phyloP scores from a whole-genome alignment of 768 basidiomycete genomes.

The Pholiota microspora region DNA sequence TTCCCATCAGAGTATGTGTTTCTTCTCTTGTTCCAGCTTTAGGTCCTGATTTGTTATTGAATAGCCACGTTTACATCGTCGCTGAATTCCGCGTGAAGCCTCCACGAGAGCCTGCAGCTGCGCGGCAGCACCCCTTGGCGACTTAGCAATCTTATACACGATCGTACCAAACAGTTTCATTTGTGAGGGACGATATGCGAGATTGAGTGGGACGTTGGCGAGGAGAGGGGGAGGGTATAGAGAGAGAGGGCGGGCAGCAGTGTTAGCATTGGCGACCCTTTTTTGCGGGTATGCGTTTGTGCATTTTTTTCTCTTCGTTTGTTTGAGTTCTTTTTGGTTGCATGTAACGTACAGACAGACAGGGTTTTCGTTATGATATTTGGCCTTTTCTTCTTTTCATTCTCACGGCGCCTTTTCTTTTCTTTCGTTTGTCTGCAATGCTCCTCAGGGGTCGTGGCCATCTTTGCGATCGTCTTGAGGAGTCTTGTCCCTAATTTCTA shows the following conservation, averaged over 20 bases:
- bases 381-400: conserved; percentile 14
- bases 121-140: conserved; percentile 9
- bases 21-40: neutral
- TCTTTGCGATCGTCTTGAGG: neutral
- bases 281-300: conserved; percentile 15
- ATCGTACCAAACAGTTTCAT: neutral
- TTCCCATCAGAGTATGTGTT: conserved; percentile 92
- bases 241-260: neutral
- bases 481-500: neutral
- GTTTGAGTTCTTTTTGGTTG: conserved; percentile 9
- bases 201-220: conserved; percentile 4
- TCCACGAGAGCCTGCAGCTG: conserved; percentile 41
- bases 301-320: conserved; percentile 12
- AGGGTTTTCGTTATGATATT: conserved; percentile 20
- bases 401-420: neutral
- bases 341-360: conserved; percentile 21
- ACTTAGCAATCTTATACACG: conserved; percentile 5
- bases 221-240: neutral
- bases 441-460: neutral
- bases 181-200: neutral
- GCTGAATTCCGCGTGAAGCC: conserved; percentile 81
- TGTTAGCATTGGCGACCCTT: neutral
- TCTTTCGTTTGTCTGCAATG: neutral
- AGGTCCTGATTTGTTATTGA: conserved; percentile 7
- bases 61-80: conserved; percentile 70